Evolutionary conservation across 2,329 filamentous ascomycete species (phyloP), one percentile per base, ranked within the genome.

Genomic region (Verticillium albo-atrum): DNA sequence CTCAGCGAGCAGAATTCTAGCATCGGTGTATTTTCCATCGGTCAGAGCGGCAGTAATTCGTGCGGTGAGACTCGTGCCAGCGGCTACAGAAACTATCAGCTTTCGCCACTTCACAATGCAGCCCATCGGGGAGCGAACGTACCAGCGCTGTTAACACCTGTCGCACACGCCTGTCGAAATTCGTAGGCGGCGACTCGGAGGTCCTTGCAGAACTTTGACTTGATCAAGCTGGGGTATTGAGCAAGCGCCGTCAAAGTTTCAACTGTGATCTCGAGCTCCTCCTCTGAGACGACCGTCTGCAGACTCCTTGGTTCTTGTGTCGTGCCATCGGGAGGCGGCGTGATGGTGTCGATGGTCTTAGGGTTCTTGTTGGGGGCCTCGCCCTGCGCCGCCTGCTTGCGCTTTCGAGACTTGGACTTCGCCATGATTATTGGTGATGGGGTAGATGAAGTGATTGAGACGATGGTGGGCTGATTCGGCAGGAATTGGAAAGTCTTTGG

Each of bases 121-220:
- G 15, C 4, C n/a, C 42, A 50, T 23, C n/a, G 20, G 14, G 47
- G 30, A 50, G 25, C 15, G 3, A 12, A 64, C 68, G 17, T 71
- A 78, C 81, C 77, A 56, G 79, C 77, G 55, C 82, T 80, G 71
- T 87, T 88, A 61, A 86, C 73, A 5, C 88, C 88, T 0, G 85
- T 89, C 0, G 85, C 88, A 65, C 86, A 89, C 17, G 87, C 84
- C 69, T 89, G 83, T 1, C 86, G 82, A 61, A 91, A 90, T 23
- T 86, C 84, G 66, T 89, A 89, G 7, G 89, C 87, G 5, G 87
- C 87, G 3, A 82, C 83, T 23, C 88, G 79, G 2, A 90, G 74
- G 54, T 88, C 85, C 66, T 84, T 88, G 74, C 88, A 90, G 26
- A 78, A 79, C 67, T 89, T 89, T 0, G 85, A 84, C 71, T 90